Base-by-base conservation (phyloP, 805 yeast species). In the Ogataea populi-albae region DNA sequence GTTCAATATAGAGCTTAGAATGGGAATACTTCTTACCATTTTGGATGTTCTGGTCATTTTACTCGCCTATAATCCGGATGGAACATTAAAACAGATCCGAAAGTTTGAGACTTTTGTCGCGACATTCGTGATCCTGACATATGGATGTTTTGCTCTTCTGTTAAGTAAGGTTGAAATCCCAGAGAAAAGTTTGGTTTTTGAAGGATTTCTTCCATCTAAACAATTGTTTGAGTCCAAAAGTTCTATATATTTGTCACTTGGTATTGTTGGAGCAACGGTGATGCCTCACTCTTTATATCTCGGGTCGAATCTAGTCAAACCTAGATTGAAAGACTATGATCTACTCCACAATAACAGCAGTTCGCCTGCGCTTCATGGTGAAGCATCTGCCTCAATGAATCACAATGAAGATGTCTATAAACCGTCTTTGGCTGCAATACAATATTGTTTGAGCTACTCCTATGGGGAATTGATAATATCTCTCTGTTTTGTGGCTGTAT, bases 251-350 rank as follows among this genome's bases (percentile, higher is more conserved):
- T 64, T 86, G 15, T 77, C 91, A 17, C 68, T 89, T 47, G 96
- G 95, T 17, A 85, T 88, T 32, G 67, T 87, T 35, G 96, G 96
- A 17, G 96, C 96, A 8, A 88, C 96, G 0, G 96, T 88, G 17
- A 88, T 88, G 96, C 96, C 96, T 2, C 96, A 88, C 54, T 80
- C 89, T 1, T 64, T 88, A 32, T 86, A 83, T 50, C 64, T 88
- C 37, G 96, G 96, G 1, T 82, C 93, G 0, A 91, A 93, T 5
- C 65, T 88, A 32, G 96, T 87, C 5, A 94, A 87, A 57, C 85
- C 95, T 17, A 72, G 96, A 45, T 65, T 88, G 28, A 71, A 72
- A 47, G 95, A 86, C 19, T 87, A 68, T 49, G 96, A 88, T 57
- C 48, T 70, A 3, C 68, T 72, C 39, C 32, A 40, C 11, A 49